Conservation (phyloP, 192 early-diverging fungal genomes). For the Linnemannia elongata region DNA sequence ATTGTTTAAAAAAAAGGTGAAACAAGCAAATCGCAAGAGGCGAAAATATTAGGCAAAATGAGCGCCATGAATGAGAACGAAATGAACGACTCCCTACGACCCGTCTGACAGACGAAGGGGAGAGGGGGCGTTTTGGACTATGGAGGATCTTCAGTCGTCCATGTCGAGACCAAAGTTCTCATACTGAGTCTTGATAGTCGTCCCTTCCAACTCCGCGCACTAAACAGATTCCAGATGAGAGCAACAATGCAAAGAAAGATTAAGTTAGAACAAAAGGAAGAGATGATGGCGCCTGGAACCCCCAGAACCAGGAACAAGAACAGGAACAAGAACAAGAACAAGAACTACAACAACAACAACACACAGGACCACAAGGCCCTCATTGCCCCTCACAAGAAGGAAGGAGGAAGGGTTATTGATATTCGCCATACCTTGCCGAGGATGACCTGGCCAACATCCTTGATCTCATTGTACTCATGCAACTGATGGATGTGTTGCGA, state of each 20-base stretch:
- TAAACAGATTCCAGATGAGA: constrained; percentile 39
- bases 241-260: constrained; percentile 27
- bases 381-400: too few species aligned
- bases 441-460: constrained; percentile 69
- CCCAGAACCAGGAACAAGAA: background rate
- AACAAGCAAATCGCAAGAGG: too few species aligned
- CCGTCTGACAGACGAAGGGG: background rate
- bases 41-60: too few species aligned
- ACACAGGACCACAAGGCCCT: too few species aligned
- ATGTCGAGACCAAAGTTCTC: constrained; percentile 57
- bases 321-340: background rate
- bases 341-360: too few species aligned
- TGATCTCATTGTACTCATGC: constrained; percentile 76
- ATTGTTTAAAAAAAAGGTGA: too few species aligned
- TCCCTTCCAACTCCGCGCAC: constrained; percentile 68
- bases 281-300: background rate
- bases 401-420: background rate
- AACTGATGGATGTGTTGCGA: constrained; percentile 62
- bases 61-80: too few species aligned
- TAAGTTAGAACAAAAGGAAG: background rate
- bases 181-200: constrained; percentile 70
- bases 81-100: too few species aligned
- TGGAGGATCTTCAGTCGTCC: constrained; percentile 38
- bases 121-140: background rate
- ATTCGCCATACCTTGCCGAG: constrained; percentile 52